Percentiles rank a stretch among this genome's conserved stretches.
Evolutionary conservation across 441 rosid species (phyloP).

Genomic region (Euphorbia schlechtendalii): DNA sequence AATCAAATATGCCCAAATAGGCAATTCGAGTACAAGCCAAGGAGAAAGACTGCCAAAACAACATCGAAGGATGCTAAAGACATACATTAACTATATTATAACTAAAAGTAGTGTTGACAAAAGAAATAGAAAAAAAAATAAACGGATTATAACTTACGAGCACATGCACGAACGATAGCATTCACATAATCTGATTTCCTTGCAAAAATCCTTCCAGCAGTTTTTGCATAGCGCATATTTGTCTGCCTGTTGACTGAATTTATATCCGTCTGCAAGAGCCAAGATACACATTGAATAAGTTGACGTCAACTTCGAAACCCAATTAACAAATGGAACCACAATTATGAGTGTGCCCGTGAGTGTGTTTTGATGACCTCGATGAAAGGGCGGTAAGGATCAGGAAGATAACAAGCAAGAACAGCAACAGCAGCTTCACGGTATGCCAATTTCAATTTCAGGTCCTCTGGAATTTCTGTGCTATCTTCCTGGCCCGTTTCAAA

Average conservation of each 20-base stretch:
- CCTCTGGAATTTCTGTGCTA: slow-evolving; percentile 75
- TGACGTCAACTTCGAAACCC: slow-evolving; percentile 14
- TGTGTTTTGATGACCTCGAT: slow-evolving; percentile 44
- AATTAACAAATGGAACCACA: slow-evolving; percentile 17
- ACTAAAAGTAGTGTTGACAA: background rate
- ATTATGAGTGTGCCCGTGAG: background rate
- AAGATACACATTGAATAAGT: slow-evolving; percentile 24
- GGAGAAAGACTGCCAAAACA: too few relatives aligned
- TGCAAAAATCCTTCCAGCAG: slow-evolving; percentile 56
- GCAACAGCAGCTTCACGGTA: slow-evolving; percentile 96
- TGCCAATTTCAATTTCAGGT: slow-evolving; percentile 78
- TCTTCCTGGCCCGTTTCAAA: slow-evolving; percentile 99
- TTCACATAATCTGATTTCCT: slow-evolving; percentile 80
- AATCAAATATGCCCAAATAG: background rate
- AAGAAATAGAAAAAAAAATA: background rate
- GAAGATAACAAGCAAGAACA: slow-evolving; percentile 81
- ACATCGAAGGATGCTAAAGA: background rate
- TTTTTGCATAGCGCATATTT: slow-evolving; percentile 56
- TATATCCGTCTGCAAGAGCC: slow-evolving; percentile 75
- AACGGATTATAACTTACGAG: slow-evolving; percentile 53
- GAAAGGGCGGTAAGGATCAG: slow-evolving; percentile 70
- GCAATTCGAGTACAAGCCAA: too few relatives aligned
- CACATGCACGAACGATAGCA: slow-evolving; percentile 75
- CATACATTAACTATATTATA: background rate
- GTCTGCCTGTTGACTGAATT: slow-evolving; percentile 72